phyloP scores from a whole-genome alignment of 352 stramenopile genomes.

The Pythium pyrilobum region DNA sequence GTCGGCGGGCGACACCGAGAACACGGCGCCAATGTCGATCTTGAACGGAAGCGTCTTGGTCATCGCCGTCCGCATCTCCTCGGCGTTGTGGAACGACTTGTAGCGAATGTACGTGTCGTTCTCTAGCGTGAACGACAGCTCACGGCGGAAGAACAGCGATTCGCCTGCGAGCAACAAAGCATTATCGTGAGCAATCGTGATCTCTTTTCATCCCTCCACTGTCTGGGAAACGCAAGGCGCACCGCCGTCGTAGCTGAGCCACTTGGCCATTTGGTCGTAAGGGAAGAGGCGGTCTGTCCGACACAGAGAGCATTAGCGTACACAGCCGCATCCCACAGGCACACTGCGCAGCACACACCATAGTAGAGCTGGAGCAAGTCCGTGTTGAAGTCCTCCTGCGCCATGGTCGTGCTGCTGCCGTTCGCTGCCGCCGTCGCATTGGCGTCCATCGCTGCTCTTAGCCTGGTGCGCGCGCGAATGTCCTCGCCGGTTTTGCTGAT shows the following conservation, averaged over 20 bases:
- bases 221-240: not conserved
- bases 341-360: slow-evolving; percentile 27
- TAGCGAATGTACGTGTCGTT: slow-evolving; percentile 99
- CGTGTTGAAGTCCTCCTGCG: slow-evolving; percentile 75
- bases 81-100: slow-evolving; percentile 89
- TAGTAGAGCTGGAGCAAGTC: slow-evolving; percentile 86
- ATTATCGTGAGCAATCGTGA: not conserved
- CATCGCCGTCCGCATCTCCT: slow-evolving; percentile 84
- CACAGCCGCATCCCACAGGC: not conserved
- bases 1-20: slow-evolving; percentile 76
- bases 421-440: not conserved
- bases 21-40: slow-evolving; percentile 99
- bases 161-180: slow-evolving; percentile 34
- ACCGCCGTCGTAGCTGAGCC: slow-evolving; percentile 81
- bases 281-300: slow-evolving; percentile 75
- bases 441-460: not conserved
- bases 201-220: not conserved
- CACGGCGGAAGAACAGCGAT: slow-evolving; percentile 84
- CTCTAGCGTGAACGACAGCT: slow-evolving; percentile 98
- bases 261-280: slow-evolving; percentile 81
- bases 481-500: not conserved
- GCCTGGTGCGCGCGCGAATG: not conserved
- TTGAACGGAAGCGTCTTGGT: slow-evolving; percentile 95
- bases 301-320: not conserved
- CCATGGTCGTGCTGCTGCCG: slow-evolving; percentile 26